Evolutionary conservation across 2,329 filamentous ascomycete species (phyloP), one percentile per base, ranked within the genome.

Genomic region (Fusarium staphyleae): DNA sequence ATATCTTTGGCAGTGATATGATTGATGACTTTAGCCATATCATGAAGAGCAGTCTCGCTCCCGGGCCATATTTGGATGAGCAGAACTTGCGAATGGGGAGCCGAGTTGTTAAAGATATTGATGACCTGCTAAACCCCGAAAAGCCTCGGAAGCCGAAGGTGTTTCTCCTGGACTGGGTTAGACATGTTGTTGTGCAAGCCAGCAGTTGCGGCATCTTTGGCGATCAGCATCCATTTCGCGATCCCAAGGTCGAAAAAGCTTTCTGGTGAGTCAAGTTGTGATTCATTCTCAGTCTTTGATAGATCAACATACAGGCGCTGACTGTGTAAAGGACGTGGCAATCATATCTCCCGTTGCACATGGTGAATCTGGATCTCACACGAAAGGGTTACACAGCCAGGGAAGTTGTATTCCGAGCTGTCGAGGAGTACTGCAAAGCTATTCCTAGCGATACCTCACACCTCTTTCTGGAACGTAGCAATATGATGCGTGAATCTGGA

Each of bases 191-290:
- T n/a, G 55, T 65, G 0, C 61, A 65, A 14, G 61, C 62, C 5
- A 65, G 49, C 14, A 55, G 61, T 22, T 65, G 61, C 15, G 61
- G 62, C 1, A 36, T 65, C 2, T 52, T 52, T 18, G 61, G 62
- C 9, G n/a, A 49, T 1, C 40, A 51, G 3, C 61, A 65, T 42
- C 62, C 62, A 6, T 60, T 62, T 14, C 26, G 48, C 1, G 62
- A 65, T 11, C 62, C 55, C 0, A 51, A 47, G 3, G 26, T 65
- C 0, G 58, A 57, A 1, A 3, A 30, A 3, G 61, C 55, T 1
- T 65, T 65, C 8, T 65, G 62, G 62, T 62, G 43, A 30, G 49
- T 14, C 2, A n/a, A n/a, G n/a, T n/a, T n/a, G n/a, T n/a, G n/a
- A n/a, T 1, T 3, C 8, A 3, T 6, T 14, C 0, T 14, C 7